Base-by-base conservation (phyloP, 2,329 filamentous ascomycete genomes). In the Helicocarpus griseus region DNA sequence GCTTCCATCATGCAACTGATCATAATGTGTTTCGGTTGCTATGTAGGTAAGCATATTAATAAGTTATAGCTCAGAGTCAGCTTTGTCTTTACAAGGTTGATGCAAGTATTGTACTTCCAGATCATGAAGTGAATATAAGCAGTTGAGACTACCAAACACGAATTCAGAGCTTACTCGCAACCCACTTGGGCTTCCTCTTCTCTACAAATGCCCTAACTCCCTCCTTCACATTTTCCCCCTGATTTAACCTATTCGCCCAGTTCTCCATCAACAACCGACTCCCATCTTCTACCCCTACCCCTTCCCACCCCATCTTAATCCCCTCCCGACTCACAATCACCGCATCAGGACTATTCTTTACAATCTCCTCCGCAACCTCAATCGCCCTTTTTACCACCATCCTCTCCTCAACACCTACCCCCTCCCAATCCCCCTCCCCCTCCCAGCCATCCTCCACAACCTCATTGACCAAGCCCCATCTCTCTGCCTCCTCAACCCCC, bases 161-260 rank as follows among this genome's bases (percentile, higher is more conserved):
- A 8, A 5, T 36, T 39, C 33, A 71, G 54, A 71, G 53, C 57
- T 71, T 71, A 55, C 67, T 70, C 50, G 64, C 58, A 52, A 58
- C 59, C 85, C 86, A 90, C 35, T 73, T 73, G 1, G 86, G 80
- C 68, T 79, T 77, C 62, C 85, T 75, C 75, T 83, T 88, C 75
- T 89, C 85, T 17, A 86, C 82, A 72, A 91, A 91, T 54, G 85
- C 86, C 68, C 65, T 72, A 19, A 90, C 73, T 0, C 87, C 87
- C 69, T 90, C 86, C 51, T 77, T 78, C 68, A 88, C 82, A 66
- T 91, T 91, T 58, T 86, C 82, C 0, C 81, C 85, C 2, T 73
- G 76, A 55, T 83, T 74, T 51, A 90, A 73, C 53, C 72, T 72
- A 50, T 71, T 71, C 60, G 79, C 83, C 73, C 82, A 78, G 1